Evolutionary conservation across 2,329 filamentous ascomycete species (phyloP), one percentile per base, ranked within the genome.

Genomic region (Phialophora macrospora): DNA sequence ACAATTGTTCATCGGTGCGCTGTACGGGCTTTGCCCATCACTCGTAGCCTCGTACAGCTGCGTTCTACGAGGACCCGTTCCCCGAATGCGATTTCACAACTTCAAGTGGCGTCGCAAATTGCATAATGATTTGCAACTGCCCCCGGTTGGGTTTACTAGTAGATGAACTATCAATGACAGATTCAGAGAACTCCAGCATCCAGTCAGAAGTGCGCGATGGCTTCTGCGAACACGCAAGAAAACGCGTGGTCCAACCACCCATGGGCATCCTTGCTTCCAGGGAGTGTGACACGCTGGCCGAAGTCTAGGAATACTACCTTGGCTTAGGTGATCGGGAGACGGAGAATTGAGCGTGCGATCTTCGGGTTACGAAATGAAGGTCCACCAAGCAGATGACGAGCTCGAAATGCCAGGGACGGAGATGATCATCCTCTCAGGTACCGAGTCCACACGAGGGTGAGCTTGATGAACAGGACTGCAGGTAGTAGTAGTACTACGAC

Each of bases 301-400:
- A 58, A 7, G 38, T 22, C 32, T 49, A 46, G 12, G 38, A 46
- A 48, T 32, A 12, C 38, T 20, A 41, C 30, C 30, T 46, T 30
- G 22, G 38, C 8, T 34, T 48, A 49, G 58, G 44, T n/a, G 44
- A 62, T 54, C 63, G 63, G 61, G 34, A 48, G 44, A 63, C 61
- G 61, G 61, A 63, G 55, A 63, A 63, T 54, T 60, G 48, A 49
- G 20, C 32, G 3, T 56, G 63, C 49, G 63, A 57, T 28, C 22
- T 26, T 55, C 51, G 57, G 49, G 38, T 22, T 48, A n/a, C 49
- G 52, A 61, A 46, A 28, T n/a, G 14, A 32, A 11, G 34, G 8
- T 28, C 49, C 20, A 34, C 49, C 59, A 62, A 55, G 26, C 49
- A 55, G 17, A 48, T 46, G 38, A 41, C 51, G 59, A 55, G 34